phyloP scores from a whole-genome alignment of 352 stramenopile genomes.

The Globisporangium rhizosaccharum region DNA sequence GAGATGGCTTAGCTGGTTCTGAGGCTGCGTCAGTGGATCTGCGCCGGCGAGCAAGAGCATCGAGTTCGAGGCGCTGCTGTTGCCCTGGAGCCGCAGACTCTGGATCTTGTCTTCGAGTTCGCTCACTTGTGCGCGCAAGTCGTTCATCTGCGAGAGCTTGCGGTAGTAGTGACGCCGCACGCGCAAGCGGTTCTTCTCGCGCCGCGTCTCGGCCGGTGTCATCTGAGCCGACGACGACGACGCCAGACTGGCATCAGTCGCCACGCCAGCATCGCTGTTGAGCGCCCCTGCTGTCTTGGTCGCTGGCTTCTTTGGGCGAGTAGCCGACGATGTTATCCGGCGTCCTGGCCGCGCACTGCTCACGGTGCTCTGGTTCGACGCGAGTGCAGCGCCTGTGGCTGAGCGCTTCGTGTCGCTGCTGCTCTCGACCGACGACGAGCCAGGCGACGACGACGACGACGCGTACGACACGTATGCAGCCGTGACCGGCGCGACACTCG shows the following conservation, averaged over 20 bases:
- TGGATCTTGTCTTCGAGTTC: slow-evolving; percentile 14
- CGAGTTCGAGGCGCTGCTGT: background rate
- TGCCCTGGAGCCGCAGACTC: background rate
- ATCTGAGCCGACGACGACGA: background rate
- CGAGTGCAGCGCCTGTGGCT: background rate
- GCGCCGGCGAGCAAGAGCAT: too few relatives aligned
- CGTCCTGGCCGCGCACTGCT: background rate
- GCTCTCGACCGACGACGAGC: slow-evolving; percentile 9
- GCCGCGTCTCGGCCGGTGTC: slow-evolving; percentile 8
- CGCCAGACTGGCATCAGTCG: background rate
- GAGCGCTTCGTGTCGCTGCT: slow-evolving; percentile 1
- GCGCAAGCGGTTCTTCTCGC: slow-evolving; percentile 17
- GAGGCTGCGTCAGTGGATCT: background rate
- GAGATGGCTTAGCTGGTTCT: slow-evolving; percentile 2
- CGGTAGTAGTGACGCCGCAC: slow-evolving; percentile 19
- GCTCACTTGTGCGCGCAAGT: slow-evolving; percentile 13
- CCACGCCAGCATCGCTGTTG: background rate
- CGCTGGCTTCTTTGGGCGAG: too few relatives aligned
- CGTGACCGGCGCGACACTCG: background rate
- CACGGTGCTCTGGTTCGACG: background rate
- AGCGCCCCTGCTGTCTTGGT: too few relatives aligned
- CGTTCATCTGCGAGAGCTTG: slow-evolving; percentile 17
- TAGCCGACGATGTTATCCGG: background rate
- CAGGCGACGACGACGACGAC: slow-evolving; percentile 9
- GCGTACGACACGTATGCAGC: background rate